Evolutionary conservation across 108 stramenopile genomes (phyloP).

Genomic region (Fistulifera pelliculosa): DNA sequence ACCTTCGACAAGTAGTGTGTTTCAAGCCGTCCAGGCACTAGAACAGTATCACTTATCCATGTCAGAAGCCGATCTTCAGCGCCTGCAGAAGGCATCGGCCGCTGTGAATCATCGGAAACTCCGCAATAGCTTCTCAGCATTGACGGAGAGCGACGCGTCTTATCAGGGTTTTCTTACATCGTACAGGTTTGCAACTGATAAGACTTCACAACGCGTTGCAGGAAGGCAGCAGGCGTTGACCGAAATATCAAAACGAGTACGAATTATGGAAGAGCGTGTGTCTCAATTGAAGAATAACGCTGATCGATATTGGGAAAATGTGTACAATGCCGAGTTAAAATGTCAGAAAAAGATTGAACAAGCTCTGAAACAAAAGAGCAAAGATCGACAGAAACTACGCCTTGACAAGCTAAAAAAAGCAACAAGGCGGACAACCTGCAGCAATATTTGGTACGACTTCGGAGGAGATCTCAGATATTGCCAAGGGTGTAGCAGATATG

Average conservation of each 20-base stretch:
- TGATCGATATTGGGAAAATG: constrained; percentile 36
- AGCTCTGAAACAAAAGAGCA: constrained; percentile 30
- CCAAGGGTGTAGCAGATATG: constrained; percentile 30
- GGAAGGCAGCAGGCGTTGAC: constrained; percentile 26
- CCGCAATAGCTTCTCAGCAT: constrained; percentile 20
- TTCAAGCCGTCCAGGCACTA: constrained; percentile 28
- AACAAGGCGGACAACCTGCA: constrained; percentile 4
- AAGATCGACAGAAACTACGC: constrained; percentile 27
- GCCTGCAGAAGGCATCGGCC: constrained; percentile 26
- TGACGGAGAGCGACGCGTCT: constrained; percentile 15
- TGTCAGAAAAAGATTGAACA: constrained; percentile 39
- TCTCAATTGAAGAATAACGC: constrained; percentile 32
- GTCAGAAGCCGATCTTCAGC: constrained; percentile 31
- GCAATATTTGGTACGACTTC: constrained; percentile 5
- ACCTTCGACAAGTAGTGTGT: constrained; percentile 14
- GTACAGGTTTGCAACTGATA: too few species aligned
- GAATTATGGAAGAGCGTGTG: constrained; percentile 34
- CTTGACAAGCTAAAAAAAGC: constrained; percentile 15
- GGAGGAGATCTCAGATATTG: constrained; percentile 59
- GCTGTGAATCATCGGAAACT: constrained; percentile 1
- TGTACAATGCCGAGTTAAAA: constrained; percentile 38
- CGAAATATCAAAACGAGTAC: constrained; percentile 26
- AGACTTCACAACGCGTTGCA: constrained; percentile 16
- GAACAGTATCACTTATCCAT: constrained; percentile 32
- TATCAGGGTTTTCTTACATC: constrained; percentile 17